Conservation (phyloP, 2,329 filamentous ascomycete genomes). For the Hymenoscyphus scutula region DNA sequence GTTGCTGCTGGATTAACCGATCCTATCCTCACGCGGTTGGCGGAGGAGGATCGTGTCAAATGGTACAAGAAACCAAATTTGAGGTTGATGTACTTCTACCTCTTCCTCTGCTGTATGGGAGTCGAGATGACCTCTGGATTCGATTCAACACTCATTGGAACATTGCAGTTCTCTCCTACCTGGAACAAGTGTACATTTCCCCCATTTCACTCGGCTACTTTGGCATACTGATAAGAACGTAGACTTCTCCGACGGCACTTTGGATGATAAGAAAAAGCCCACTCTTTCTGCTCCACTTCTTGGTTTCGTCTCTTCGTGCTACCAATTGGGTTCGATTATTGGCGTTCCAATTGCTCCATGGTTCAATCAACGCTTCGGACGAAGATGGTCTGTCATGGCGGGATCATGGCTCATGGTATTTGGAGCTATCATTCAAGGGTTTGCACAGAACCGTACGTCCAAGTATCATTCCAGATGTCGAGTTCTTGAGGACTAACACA, state of each 20-base stretch:
- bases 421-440: conserved; percentile 55
- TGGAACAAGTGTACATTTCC: conserved; percentile 35
- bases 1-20: conserved; percentile 30
- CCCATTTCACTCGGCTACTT: not conserved
- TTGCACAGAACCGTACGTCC: conserved; percentile 28
- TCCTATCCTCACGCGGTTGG: conserved; percentile 40
- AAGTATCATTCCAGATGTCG: not conserved
- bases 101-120: conserved; percentile 50
- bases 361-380: conserved; percentile 48
- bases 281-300: conserved; percentile 28
- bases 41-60: conserved; percentile 38
- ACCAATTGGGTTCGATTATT: conserved; percentile 54
- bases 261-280: conserved; percentile 13
- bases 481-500: conserved; percentile 32
- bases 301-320: conserved; percentile 53
- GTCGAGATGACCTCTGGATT: conserved; percentile 55
- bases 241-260: conserved; percentile 10
- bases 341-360: conserved; percentile 53
- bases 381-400: conserved; percentile 53
- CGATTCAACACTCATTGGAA: conserved; percentile 49
- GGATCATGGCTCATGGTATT: conserved; percentile 54
- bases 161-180: conserved; percentile 39
- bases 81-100: conserved; percentile 40
- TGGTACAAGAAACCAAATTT: conserved; percentile 42
- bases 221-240: not conserved